phyloP scores from a whole-genome alignment of 1,284 basidiomycete species.

The Apiotrichum gamsii region DNA sequence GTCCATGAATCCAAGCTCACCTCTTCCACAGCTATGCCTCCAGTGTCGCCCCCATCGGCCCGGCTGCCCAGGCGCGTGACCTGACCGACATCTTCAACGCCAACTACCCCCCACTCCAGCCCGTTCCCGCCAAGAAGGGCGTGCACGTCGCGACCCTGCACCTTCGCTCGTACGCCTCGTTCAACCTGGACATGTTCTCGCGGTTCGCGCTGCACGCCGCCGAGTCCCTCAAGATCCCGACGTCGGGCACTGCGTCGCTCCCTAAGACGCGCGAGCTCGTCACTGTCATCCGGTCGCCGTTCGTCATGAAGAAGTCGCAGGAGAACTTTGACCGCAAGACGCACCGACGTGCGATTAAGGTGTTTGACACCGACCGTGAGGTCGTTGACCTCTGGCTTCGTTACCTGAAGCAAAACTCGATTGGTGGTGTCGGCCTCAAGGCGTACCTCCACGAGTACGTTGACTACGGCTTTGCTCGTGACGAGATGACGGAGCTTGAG shows the following conservation, averaged over 20 bases:
- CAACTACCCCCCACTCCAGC: slow-evolving; percentile 9
- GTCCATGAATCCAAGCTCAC: neutral
- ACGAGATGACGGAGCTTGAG: slow-evolving; percentile 46
- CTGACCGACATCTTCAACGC: neutral
- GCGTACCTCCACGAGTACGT: slow-evolving; percentile 70
- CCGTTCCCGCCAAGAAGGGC: slow-evolving; percentile 52
- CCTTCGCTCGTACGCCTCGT: slow-evolving; percentile 67
- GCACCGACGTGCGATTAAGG: slow-evolving; percentile 79
- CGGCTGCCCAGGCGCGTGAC: too few species aligned
- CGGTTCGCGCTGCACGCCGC: slow-evolving; percentile 83
- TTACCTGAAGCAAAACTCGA: slow-evolving; percentile 69
- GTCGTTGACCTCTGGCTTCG: slow-evolving; percentile 75
- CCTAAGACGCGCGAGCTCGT: slow-evolving; percentile 74
- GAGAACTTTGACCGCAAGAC: slow-evolving; percentile 89
- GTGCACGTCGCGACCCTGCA: slow-evolving; percentile 79
- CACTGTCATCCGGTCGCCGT: slow-evolving; percentile 82
- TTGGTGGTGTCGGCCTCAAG: slow-evolving; percentile 82
- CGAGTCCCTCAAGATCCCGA: slow-evolving; percentile 73
- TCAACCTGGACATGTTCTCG: slow-evolving; percentile 67
- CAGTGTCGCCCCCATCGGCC: too few species aligned
- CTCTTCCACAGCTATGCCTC: too few species aligned
- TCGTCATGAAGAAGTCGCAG: slow-evolving; percentile 89
- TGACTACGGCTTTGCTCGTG: slow-evolving; percentile 59
- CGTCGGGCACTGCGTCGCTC: slow-evolving; percentile 61
- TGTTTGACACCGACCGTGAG: slow-evolving; percentile 77